A percentile compares a stretch with the other conserved stretches of the same genome.
phyloP scores from a whole-genome alignment of 139 green algal species.

The Haematococcus sp. region DNA sequence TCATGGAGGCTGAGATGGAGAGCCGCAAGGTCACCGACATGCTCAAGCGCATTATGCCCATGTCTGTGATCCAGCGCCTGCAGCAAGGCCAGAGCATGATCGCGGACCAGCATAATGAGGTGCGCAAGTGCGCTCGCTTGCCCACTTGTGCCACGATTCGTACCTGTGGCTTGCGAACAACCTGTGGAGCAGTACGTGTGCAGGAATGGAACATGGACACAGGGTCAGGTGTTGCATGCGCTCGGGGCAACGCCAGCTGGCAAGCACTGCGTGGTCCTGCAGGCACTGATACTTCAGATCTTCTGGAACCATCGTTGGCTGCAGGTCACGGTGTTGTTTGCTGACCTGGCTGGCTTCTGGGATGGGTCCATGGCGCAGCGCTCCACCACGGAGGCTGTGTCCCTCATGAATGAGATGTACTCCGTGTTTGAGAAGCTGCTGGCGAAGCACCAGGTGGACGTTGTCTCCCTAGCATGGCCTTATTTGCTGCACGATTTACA shows the following conservation, averaged over 20 bases:
- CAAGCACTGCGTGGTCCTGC: too few relatives aligned
- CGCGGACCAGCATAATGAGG: constrained; percentile 32
- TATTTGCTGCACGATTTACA: too few relatives aligned
- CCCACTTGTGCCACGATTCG: too few relatives aligned
- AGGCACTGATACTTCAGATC: too few relatives aligned
- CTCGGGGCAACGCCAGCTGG: too few relatives aligned
- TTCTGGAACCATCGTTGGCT: background rate
- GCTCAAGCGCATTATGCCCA: constrained; percentile 41
- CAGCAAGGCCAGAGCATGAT: constrained; percentile 43
- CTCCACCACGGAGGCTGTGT: constrained; percentile 27
- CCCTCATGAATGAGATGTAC: constrained; percentile 50
- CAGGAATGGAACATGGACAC: too few relatives aligned
- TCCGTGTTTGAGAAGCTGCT: constrained; percentile 43
- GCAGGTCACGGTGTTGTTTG: constrained; percentile 42
- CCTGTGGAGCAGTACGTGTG: too few relatives aligned
- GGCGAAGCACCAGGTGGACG: constrained; percentile 20
- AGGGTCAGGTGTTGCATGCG: too few relatives aligned
- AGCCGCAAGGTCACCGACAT: constrained; percentile 33
- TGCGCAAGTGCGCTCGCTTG: too few relatives aligned
- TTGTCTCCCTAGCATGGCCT: too few relatives aligned
- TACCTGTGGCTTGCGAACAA: too few relatives aligned
- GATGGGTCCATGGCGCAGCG: background rate
- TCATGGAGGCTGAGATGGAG: constrained; percentile 39
- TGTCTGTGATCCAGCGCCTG: constrained; percentile 35
- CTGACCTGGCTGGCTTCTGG: constrained; percentile 24